Base-by-base conservation (phyloP, 129 eudicot species). In the Chrysanthemum makinoi region DNA sequence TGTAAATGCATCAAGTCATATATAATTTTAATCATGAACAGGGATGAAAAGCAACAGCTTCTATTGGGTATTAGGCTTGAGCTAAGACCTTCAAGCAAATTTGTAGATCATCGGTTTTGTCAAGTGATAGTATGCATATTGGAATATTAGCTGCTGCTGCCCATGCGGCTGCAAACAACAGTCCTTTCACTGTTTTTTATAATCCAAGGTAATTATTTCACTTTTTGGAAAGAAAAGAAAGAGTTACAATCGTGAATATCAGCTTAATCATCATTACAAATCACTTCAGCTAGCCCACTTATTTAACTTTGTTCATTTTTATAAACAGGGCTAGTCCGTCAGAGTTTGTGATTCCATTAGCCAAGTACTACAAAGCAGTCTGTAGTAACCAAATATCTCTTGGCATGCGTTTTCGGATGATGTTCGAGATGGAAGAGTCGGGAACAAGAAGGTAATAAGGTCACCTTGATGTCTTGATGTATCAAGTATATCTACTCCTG, bases 131-230 rank as follows among this genome's bases (percentile, higher is more conserved):
- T 75, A 95, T 95, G 99, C 97, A 95, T 72, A 95, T 95, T 10
- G 99, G 99, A 35, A 79, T 95, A 20, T 83, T 95, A 51, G 99
- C 99, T 7, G 99, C 99, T 2, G 99, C 99, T 44, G 99, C 99
- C 35, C 97, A 94, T 80, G 99, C 99, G 50, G 96, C 97, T 72
- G 96, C 96, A 61, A 94, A 84, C 83, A 90, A 85, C 63, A 94
- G 97, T 79, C 96, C 89, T 10, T 94, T 94, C 80, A 90, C 97
- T 0, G 86, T 94, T 14, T 94, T 94, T 49, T 94, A 85, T 68
- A 94, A 94, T 81, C 99, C 99, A 54, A 90, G 98, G 98, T 93
- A 30, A 60, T 17, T 39, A 39, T 39, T 39, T 39, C 46, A 39
- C 46, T 7, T n/a, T n/a, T 39, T 39, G 46, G 46, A 39, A 39